Percentiles rank a stretch among this genome's conserved stretches.
These are phyloP conservation scores for Cutaneotrichosporon mucoides DNA, from an alignment of 1,284 basidiomycete genomes.

Conservation along the genomic window DNA sequence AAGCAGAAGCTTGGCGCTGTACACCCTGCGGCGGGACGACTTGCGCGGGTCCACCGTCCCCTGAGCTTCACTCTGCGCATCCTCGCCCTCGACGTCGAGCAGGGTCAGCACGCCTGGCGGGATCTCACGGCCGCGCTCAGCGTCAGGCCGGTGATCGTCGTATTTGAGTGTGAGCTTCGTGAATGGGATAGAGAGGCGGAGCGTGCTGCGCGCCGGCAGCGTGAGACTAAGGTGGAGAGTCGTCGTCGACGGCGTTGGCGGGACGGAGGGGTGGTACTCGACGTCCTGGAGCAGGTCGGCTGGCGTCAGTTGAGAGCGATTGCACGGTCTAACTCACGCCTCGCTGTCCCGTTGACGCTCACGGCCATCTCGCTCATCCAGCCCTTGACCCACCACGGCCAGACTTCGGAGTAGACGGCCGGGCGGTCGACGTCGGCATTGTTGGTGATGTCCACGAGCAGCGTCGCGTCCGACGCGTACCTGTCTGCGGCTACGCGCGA, in stretches of 20 bases:
- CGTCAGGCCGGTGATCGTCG: slow-evolving; percentile 92
- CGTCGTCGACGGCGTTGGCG: slow-evolving; percentile 64
- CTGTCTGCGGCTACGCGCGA: slow-evolving; percentile 69
- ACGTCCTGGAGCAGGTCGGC: slow-evolving; percentile 61
- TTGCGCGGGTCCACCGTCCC: slow-evolving; percentile 4
- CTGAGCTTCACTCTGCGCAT: neutral
- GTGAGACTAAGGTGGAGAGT: slow-evolving; percentile 67
- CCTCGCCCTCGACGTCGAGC: slow-evolving; percentile 30
- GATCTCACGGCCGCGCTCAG: slow-evolving; percentile 89
- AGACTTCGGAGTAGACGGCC: slow-evolving; percentile 78
- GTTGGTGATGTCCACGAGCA: slow-evolving; percentile 69
- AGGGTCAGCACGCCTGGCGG: slow-evolving; percentile 67
- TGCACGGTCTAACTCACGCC: neutral
- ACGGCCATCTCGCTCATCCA: slow-evolving; percentile 75
- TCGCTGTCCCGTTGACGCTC: slow-evolving; percentile 33
- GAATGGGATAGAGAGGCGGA: slow-evolving; percentile 69
- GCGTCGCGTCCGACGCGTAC: slow-evolving; percentile 69
- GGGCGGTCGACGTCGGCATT: slow-evolving; percentile 54
- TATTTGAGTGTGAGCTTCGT: slow-evolving; percentile 85
- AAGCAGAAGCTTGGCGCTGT: slow-evolving; percentile 74
- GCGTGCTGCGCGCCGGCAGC: slow-evolving; percentile 62
- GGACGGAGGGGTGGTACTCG: slow-evolving; percentile 62
- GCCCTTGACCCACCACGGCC: slow-evolving; percentile 89
- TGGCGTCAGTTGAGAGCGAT: slow-evolving; percentile 26
- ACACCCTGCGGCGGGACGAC: slow-evolving; percentile 55